These are phyloP conservation scores for Penicillium desertorum DNA, from an alignment of 495 filamentous ascomycete species.

Conservation along the genomic window DNA sequence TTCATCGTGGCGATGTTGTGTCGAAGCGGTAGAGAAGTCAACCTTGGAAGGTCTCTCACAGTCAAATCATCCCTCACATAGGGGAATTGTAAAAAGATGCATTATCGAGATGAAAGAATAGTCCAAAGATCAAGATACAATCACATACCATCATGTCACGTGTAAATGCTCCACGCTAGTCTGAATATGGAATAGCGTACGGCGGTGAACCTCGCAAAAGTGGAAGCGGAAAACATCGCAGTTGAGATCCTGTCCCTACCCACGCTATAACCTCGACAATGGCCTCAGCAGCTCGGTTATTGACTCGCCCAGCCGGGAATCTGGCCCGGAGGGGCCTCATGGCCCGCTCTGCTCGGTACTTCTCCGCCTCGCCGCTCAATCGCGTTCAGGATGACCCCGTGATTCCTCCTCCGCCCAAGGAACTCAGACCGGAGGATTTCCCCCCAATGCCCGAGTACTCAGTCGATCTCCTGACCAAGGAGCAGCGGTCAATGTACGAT, in stretches of 20 bases:
- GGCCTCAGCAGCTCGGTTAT: conserved; percentile 42
- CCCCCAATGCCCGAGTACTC: conserved; percentile 42
- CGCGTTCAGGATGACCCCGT: conserved; percentile 42
- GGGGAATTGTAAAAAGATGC: background rate
- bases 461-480: conserved; percentile 37
- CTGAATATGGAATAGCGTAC: conserved; percentile 17
- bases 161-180: background rate
- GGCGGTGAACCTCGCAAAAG: conserved; percentile 20
- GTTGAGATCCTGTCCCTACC: conserved; percentile 7
- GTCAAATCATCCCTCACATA: background rate
- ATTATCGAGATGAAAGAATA: background rate
- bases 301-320: conserved; percentile 38
- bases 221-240: conserved; percentile 26
- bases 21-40: background rate
- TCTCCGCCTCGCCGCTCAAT: conserved; percentile 41
- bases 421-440: conserved; percentile 35
- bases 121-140: conserved; percentile 1
- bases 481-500: conserved; percentile 49
- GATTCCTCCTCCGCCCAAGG: conserved; percentile 33
- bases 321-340: conserved; percentile 35
- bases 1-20: conserved; percentile 31
- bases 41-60: background rate
- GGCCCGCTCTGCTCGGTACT: conserved; percentile 31
- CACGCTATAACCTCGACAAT: conserved; percentile 31
- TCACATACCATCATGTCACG: conserved; percentile 11